Base-by-base conservation (phyloP, 108 stramenopile species). In the Skeletonema tropicum region DNA sequence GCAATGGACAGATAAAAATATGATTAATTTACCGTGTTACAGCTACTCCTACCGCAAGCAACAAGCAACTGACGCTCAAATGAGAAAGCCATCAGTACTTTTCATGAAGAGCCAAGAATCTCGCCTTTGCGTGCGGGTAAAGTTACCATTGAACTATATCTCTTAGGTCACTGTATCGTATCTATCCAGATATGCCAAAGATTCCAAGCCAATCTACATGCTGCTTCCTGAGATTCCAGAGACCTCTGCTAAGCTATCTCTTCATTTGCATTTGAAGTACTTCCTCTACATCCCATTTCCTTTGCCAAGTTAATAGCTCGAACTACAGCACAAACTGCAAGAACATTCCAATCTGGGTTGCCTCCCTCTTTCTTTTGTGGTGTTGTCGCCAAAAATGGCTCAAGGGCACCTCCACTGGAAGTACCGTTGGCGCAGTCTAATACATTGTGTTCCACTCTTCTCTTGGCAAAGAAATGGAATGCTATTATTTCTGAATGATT, bases 391-490 rank as follows among this genome's bases (percentile, higher is more conserved):
- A 63, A 0, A 46, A 81, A 84, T 23, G 83, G 86, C 30, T 77
- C 65, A 49, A 84, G 46, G 14, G 52, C 29, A 8, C 60, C 30
- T 15, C 17, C 26, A 29, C 26, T 29, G 1, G 26, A 29, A 29
- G 26, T 62, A n/a, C n/a, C 52, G 23, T 17, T 8, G 14, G 33
- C 39, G 63, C 86, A 84, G 39, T 84, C 80, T 32, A 87, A 57
- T 26, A 83, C 66, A n/a, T 73, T 59, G 38, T 87, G 83, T 17
- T 81, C 72, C 1, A 87, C 75, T 38, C 80, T 76, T 48, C 86
- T 75, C 52, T 87, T 87, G 21, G 83, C 83, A 46, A 87, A 76
- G 70, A 79, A 83, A 64, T 74, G 80, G 57, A 73, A 80, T 10
- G 57, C 60, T 35, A 32, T 62, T 35, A 32, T 62, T 0, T 64